A percentile compares a stretch with the other conserved stretches of the same genome.
Conservation (phyloP, 208 protist species). For the Trypanosoma vivax region DNA sequence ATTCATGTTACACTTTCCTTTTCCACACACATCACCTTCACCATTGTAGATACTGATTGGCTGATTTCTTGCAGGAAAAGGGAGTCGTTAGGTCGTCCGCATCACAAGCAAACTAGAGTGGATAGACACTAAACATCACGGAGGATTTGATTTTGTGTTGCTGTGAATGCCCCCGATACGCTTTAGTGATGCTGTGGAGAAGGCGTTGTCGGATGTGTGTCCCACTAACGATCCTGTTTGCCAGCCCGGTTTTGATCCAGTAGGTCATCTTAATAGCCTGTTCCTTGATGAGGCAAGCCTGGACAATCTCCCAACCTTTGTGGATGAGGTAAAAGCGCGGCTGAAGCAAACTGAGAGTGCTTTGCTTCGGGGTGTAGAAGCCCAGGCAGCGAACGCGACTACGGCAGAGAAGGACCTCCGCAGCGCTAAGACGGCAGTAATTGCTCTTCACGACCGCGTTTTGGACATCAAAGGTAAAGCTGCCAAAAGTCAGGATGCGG, state of each 20-base stretch:
- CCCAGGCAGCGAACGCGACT: slow-evolving; percentile 70
- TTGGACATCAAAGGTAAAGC: slow-evolving; percentile 88
- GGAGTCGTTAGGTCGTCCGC: no score
- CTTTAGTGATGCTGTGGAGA: slow-evolving; percentile 75
- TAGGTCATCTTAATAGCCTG: slow-evolving; percentile 90
- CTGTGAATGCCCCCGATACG: slow-evolving; percentile 22
- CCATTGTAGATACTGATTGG: no score
- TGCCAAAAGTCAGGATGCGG: slow-evolving; percentile 89
- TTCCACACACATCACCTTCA: no score
- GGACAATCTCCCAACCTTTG: slow-evolving; percentile 68
- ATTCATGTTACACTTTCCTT: no score
- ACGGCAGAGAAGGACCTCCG: slow-evolving; percentile 80
- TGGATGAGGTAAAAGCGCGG: slow-evolving; percentile 76
- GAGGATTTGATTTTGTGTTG: not conserved
- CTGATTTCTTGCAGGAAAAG: no score
- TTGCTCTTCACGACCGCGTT: slow-evolving; percentile 82
- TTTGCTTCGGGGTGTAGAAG: slow-evolving; percentile 86
- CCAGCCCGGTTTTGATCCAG: slow-evolving; percentile 82
- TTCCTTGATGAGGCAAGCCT: slow-evolving; percentile 90
- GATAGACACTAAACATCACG: no score
- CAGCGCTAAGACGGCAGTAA: slow-evolving; percentile 79
- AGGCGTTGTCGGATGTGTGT: slow-evolving; percentile 72
- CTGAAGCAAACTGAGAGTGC: slow-evolving; percentile 84
- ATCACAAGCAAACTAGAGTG: no score
- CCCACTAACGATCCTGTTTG: slow-evolving; percentile 76